Percentiles rank a stretch among this genome's conserved stretches.
These are phyloP conservation scores for Notholithocarpus densiflorus DNA, from an alignment of 306 rosid genomes.

Conservation along the genomic window DNA sequence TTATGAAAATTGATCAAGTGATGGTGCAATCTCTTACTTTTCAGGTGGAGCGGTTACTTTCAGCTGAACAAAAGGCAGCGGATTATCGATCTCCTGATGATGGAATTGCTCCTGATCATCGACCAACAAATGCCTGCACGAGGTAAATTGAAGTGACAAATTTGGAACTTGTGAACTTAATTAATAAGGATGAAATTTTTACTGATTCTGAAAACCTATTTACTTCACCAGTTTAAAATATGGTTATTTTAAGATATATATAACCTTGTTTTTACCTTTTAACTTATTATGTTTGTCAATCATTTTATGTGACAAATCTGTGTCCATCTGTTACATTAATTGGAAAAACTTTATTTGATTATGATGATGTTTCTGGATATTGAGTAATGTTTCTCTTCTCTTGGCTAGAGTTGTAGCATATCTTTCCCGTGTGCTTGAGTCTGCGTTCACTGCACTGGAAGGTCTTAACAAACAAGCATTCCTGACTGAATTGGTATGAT, in stretches of 20 bases:
- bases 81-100: constrained; percentile 93
- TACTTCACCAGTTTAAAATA: not conserved
- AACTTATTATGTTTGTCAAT: not conserved
- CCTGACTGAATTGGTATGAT: constrained; percentile 78
- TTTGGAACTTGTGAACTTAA: constrained; percentile 7
- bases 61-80: constrained; percentile 94
- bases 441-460: constrained; percentile 92
- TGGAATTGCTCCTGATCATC: constrained; percentile 93
- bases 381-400: constrained; percentile 20
- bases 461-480: constrained; percentile 99
- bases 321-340: not conserved
- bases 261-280: constrained; percentile 11
- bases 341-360: not conserved
- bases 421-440: constrained; percentile 96
- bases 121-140: constrained; percentile 91
- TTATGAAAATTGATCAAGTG: not conserved
- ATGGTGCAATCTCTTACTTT: constrained; percentile 18
- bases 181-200: not conserved
- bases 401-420: constrained; percentile 87
- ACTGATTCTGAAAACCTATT: not conserved
- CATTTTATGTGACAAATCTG: constrained; percentile 4
- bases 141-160: constrained; percentile 48
- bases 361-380: constrained; percentile 27
- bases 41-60: constrained; percentile 94
- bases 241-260: not conserved